phyloP scores from a whole-genome alignment of 148 eudicot genomes.

The Chenopodium formosanum region DNA sequence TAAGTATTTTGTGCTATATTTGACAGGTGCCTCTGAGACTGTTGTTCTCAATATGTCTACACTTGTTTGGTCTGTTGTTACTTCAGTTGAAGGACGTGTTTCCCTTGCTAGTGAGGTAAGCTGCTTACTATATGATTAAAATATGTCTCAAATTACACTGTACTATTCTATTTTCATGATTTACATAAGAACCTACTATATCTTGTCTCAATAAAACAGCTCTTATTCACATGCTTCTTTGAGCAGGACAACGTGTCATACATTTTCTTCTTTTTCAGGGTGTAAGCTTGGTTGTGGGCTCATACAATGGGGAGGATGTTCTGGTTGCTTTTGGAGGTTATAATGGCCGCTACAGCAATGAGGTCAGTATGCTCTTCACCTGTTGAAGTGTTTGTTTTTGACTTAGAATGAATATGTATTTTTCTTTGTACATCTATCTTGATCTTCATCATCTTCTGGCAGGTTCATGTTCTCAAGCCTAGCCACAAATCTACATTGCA shows the following conservation, averaged over 20 bases:
- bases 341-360: constrained; percentile 94
- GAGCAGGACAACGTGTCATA: not conserved
- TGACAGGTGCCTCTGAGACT: constrained; percentile 89
- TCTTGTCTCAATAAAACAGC: not conserved
- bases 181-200: not conserved
- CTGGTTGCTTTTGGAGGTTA: constrained; percentile 94
- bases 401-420: not conserved
- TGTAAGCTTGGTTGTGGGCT: constrained; percentile 85
- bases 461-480: constrained; percentile 91
- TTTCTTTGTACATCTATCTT: constrained; percentile 16
- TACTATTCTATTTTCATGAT: not conserved
- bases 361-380: constrained; percentile 41
- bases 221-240: not conserved
- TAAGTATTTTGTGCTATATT: not conserved
- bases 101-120: constrained; percentile 97
- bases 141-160: constrained; percentile 1
- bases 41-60: constrained; percentile 96
- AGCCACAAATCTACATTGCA: constrained; percentile 86
- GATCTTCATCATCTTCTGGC: constrained; percentile 17
- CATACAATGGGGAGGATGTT: constrained; percentile 73
- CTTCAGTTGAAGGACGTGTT: constrained; percentile 86
- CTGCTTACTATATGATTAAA: constrained; percentile 14
- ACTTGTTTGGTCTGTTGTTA: constrained; percentile 90
- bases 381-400: not conserved
- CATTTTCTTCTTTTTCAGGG: constrained; percentile 52